Base-by-base conservation (phyloP, 371 early-diverging fungal genomes). In the Mortierella sp. region DNA sequence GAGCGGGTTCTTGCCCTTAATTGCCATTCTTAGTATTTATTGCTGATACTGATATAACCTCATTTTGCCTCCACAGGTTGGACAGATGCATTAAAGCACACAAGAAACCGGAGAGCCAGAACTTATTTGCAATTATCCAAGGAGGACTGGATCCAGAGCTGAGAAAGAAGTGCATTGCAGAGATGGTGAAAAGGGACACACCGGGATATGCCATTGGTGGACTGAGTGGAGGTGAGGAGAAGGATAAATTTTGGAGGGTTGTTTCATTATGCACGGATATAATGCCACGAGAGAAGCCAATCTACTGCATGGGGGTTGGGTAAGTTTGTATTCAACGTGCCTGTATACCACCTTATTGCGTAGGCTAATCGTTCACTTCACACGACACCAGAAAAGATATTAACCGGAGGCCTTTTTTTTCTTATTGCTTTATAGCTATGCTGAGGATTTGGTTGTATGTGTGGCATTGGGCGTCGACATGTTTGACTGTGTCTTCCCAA, bases 261-360 rank as follows among this genome's bases (percentile, higher is more conserved):
- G 96, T 98, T 10, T 79, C 87, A 22, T 83, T 90, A 54, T 96
- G 95, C 83, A 96, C 96, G 9, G 96, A 95, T 78, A 69, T 93
- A 70, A 83, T 98, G 59, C 96, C 97, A 40, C 84, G 92, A 34
- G 86, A 86, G 68, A 96, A 97, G 68, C 98, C 99, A 12, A 92
- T 93, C 67, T 98, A 98, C 85, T 96, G 97, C 84, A 98, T 98
- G 99, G 99, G 99, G 34, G 95, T 98, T 28, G 99, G 99, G 76
- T 96, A 86, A 66, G 53, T 61, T 19, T 26, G 23, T 43, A 40
- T 6, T n/a, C 31, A n/a, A 34, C 28, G 6, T 3, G 54, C 31
- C 26, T 54, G 1, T 31, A n/a, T n/a, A n/a, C n/a, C n/a, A n/a
- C n/a, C n/a, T n/a, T n/a, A n/a, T n/a, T n/a, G n/a, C 3, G 1